phyloP scores from a whole-genome alignment of 768 basidiomycete species.

The Pulveroboletus ravenelii region DNA sequence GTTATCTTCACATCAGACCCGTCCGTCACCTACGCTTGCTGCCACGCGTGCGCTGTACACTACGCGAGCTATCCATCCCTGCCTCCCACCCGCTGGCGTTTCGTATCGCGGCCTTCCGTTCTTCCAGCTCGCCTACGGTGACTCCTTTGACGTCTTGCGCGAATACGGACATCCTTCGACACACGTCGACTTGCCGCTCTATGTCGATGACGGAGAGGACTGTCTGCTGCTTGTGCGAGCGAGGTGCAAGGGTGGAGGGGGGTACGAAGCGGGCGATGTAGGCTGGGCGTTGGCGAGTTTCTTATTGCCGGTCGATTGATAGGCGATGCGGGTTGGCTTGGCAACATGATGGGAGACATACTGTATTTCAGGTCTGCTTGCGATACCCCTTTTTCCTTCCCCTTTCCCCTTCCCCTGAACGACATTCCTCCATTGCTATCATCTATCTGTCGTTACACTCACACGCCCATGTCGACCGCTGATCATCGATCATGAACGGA shows the following conservation, averaged over 20 bases:
- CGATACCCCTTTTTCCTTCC: conserved; percentile 7
- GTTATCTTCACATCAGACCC: conserved; percentile 12
- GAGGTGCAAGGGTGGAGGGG: conserved; percentile 17
- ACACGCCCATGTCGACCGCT: no score
- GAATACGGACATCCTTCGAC: conserved; percentile 77
- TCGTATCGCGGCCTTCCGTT: conserved; percentile 74
- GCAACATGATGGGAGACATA: conserved; percentile 1
- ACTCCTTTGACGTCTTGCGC: conserved; percentile 62
- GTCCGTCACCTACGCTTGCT: conserved; percentile 22
- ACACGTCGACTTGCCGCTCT: conserved; percentile 68
- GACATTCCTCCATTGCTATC: no score
- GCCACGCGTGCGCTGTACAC: conserved; percentile 52
- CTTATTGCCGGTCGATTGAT: conserved; percentile 52
- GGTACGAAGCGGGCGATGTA: conserved; percentile 39
- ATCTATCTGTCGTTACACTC: no score
- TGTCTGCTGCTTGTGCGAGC: conserved; percentile 72
- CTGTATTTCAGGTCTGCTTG: conserved; percentile 7
- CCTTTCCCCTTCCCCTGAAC: no score
- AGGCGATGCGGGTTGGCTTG: neutral
- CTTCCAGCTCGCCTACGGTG: conserved; percentile 61
- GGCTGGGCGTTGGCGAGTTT: conserved; percentile 86
- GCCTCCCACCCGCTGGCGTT: conserved; percentile 57
- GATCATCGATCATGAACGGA: no score
- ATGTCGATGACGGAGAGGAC: conserved; percentile 73
- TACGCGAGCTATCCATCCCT: conserved; percentile 66